Evolutionary conservation across 2,329 filamentous ascomycete genomes (phyloP), one percentile per base, ranked within the genome.

Genomic region (Nannizzia gypsea): DNA sequence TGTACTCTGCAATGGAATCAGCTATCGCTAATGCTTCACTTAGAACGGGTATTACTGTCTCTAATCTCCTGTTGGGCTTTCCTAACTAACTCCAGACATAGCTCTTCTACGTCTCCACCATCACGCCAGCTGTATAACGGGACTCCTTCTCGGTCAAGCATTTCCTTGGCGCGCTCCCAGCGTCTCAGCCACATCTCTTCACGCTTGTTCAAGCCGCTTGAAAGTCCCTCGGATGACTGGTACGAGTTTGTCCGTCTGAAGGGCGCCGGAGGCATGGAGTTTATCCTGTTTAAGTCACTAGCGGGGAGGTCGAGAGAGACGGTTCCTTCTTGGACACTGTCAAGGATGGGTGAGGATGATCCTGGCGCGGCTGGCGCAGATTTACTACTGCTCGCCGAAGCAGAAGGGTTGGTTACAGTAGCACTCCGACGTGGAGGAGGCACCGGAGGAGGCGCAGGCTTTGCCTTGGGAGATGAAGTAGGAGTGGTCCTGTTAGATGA

Each of bases 121-220:
- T 74, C 72, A 55, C 76, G 72, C 77, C 77, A 80, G 61, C 70
- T 75, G 42, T 71, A 68, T 20, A 80, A 64, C 8, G 76, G 68
- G 20, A 80, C 75, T 0, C 73, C 74, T 17, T 73, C 68, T 4
- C 72, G 65, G 1, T 71, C 68, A 38, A 80, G 69, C 15, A 77
- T 71, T 3, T 74, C 72, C 28, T 72, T 72, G 0, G 77, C 75
- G 3, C 75, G 69, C 46, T 71, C 72, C 77, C 77, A 80, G 34
- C 77, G 72, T 26, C 77, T 72, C 46, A 70, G 69, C 77, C 77
- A 80, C 6, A 78, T 66, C 59, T 79, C 77, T 60, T 79, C 74
- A 6, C 77, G 76, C 60, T 77, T 79, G 58, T 74, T 78, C 3
- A 72, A 71, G 6, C 46, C 2, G n/a, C 31, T 28, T 28, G 24